A percentile compares a stretch with the other conserved stretches of the same genome.
These are phyloP conservation scores for Arachis stenosperma DNA, from an alignment of 306 rosid genomes.

Conservation along the genomic window DNA sequence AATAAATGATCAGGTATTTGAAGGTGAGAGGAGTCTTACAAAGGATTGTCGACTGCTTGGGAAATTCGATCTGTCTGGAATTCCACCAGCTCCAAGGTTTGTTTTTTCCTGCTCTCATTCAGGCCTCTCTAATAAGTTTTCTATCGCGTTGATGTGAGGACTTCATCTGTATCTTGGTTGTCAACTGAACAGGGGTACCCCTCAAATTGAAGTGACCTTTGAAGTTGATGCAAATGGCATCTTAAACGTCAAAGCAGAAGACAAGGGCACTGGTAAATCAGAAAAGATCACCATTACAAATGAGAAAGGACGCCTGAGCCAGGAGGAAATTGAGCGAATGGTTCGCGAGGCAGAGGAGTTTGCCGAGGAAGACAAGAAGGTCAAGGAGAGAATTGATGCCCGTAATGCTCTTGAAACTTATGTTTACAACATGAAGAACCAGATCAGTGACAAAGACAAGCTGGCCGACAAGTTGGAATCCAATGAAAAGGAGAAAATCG, in stretches of 20 bases:
- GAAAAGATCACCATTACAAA: slow-evolving; percentile 99
- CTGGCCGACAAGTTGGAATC: slow-evolving; percentile 93
- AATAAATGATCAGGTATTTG: slow-evolving; percentile 65
- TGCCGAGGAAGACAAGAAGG: slow-evolving; percentile 95
- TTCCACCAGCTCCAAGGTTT: slow-evolving; percentile 99
- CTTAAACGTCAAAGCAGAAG: slow-evolving; percentile 93
- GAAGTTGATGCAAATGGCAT: slow-evolving; percentile 99
- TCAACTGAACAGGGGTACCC: slow-evolving; percentile 78
- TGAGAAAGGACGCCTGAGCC: slow-evolving; percentile 94
- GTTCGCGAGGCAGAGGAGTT: slow-evolving; percentile 97
- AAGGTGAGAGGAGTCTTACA: slow-evolving; percentile 99
- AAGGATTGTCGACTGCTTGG: slow-evolving; percentile 96
- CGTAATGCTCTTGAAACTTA: slow-evolving; percentile 91
- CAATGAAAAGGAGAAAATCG: slow-evolving; percentile 94
- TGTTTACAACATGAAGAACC: slow-evolving; percentile 94
- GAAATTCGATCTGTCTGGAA: slow-evolving; percentile 84
- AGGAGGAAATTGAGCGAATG: slow-evolving; percentile 96
- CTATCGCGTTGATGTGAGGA: no score
- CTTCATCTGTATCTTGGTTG: no score
- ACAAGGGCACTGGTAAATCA: slow-evolving; percentile 96
- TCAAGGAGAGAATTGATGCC: slow-evolving; percentile 93
- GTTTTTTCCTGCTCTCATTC: slow-evolving; percentile 23
- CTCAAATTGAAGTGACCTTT: slow-evolving; percentile 98
- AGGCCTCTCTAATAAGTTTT: background rate
- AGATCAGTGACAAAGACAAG: slow-evolving; percentile 90